A percentile compares a stretch with the other conserved stretches of the same genome.
Conservation (phyloP, 768 basidiomycete genomes). For the Hypholoma sublateritium region DNA sequence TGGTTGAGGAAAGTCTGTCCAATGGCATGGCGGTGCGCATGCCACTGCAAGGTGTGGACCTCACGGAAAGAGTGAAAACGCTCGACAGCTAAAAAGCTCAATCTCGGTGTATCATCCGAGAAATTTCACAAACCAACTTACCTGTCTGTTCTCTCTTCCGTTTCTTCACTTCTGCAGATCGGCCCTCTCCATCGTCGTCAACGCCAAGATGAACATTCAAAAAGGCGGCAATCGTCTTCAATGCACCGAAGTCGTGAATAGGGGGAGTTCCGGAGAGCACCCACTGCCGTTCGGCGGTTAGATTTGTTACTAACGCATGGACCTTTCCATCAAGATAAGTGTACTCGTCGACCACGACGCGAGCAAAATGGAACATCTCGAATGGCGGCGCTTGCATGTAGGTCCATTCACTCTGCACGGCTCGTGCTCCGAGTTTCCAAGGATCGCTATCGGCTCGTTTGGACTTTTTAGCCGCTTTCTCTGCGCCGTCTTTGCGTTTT, state of each 20-base stretch:
- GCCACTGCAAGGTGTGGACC: slow-evolving; percentile 90
- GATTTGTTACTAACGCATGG: slow-evolving; percentile 72
- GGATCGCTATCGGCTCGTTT: slow-evolving; percentile 70
- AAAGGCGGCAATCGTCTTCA: slow-evolving; percentile 90
- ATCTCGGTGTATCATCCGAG: slow-evolving; percentile 16
- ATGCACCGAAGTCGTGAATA: slow-evolving; percentile 83
- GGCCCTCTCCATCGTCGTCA: slow-evolving; percentile 84
- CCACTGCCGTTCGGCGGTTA: slow-evolving; percentile 84
- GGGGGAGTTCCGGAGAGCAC: slow-evolving; percentile 97
- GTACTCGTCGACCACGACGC: slow-evolving; percentile 92
- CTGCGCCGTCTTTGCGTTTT: background rate
- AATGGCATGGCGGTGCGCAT: slow-evolving; percentile 78
- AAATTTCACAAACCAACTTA: slow-evolving; percentile 24
- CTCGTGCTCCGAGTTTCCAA: slow-evolving; percentile 67
- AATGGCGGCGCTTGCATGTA: slow-evolving; percentile 81
- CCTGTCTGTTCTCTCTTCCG: slow-evolving; percentile 84
- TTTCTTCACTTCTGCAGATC: slow-evolving; percentile 74
- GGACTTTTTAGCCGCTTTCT: slow-evolving; percentile 49
- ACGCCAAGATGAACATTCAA: slow-evolving; percentile 89
- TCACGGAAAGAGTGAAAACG: slow-evolving; percentile 97
- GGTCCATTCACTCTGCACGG: slow-evolving; percentile 73
- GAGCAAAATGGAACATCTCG: slow-evolving; percentile 90
- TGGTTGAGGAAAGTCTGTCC: slow-evolving; percentile 82
- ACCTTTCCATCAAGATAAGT: slow-evolving; percentile 85
- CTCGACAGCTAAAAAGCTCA: slow-evolving; percentile 65